These are phyloP conservation scores for Pezicula neosporulosa DNA, from an alignment of 2,329 filamentous ascomycete genomes.

Conservation along the genomic window DNA sequence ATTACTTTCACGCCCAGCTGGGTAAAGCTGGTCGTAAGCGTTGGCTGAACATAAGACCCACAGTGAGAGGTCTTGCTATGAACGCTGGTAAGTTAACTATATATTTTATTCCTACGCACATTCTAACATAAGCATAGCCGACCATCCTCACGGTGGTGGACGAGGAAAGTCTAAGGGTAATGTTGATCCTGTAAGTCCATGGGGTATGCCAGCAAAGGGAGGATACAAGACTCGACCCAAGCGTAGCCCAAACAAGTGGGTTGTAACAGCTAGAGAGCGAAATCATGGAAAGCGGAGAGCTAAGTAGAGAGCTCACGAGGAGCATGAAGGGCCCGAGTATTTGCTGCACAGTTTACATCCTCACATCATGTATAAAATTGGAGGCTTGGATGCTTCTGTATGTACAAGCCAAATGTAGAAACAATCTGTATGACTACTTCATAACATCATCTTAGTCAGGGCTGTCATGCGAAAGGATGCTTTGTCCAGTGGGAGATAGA, in stretches of 20 bases:
- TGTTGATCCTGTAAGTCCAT: conserved; percentile 88
- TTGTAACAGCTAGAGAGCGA: conserved; percentile 77
- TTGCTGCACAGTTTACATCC: no score
- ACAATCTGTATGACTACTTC: no score
- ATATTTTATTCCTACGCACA: conserved; percentile 9
- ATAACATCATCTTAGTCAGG: no score
- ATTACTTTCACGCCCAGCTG: conserved; percentile 85
- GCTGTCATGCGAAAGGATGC: no score
- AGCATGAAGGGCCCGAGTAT: no score
- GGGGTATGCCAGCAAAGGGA: conserved; percentile 89
- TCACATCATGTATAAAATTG: no score
- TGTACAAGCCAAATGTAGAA: no score
- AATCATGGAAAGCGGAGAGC: conserved; percentile 87
- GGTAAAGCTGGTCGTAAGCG: conserved; percentile 93
- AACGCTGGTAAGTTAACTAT: conserved; percentile 68
- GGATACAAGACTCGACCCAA: conserved; percentile 90
- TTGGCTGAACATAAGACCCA: conserved; percentile 92
- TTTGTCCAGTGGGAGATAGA: no score
- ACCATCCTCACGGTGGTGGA: conserved; percentile 98
- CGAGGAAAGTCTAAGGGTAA: conserved; percentile 99
- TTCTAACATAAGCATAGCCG: conserved; percentile 47
- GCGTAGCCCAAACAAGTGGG: conserved; percentile 86
- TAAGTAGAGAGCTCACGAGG: conserved; percentile 41
- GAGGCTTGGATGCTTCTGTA: no score
- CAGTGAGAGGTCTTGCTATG: conserved; percentile 97